phyloP scores from a whole-genome alignment of 2,329 filamentous ascomycete species.

The Penicillium freii region DNA sequence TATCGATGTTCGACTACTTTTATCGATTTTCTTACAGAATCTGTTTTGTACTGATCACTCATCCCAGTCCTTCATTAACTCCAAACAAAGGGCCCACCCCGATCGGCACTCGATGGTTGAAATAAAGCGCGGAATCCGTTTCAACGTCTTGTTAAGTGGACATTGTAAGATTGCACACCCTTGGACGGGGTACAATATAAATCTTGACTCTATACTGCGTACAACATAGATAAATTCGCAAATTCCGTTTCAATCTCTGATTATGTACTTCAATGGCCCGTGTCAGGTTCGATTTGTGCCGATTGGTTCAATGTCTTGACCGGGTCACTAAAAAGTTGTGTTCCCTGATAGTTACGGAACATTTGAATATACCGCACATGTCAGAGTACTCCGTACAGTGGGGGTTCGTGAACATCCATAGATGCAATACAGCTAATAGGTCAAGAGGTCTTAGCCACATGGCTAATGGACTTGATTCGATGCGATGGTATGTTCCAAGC shows the following conservation, averaged over 20 bases:
- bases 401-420: no score
- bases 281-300: background rate
- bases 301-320: background rate
- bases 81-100: constrained; percentile 11
- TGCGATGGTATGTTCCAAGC: background rate
- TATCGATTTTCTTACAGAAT: background rate
- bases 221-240: no score
- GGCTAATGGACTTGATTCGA: background rate
- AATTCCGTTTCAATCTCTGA: background rate
- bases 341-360: no score
- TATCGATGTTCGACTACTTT: background rate
- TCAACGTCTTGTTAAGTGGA: background rate
- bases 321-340: background rate
- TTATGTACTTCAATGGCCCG: background rate
- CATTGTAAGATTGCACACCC: background rate
- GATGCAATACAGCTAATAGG: background rate
- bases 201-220: background rate
- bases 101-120: background rate
- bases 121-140: background rate
- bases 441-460: background rate
- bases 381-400: no score
- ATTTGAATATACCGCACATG: background rate
- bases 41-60: background rate
- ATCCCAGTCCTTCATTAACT: constrained; percentile 5
- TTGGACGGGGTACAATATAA: background rate